Percentiles rank a stretch among this genome's conserved stretches.
These are phyloP conservation scores for Penicillium sp. DNA, from an alignment of 2,329 filamentous ascomycete species.

Conservation along the genomic window DNA sequence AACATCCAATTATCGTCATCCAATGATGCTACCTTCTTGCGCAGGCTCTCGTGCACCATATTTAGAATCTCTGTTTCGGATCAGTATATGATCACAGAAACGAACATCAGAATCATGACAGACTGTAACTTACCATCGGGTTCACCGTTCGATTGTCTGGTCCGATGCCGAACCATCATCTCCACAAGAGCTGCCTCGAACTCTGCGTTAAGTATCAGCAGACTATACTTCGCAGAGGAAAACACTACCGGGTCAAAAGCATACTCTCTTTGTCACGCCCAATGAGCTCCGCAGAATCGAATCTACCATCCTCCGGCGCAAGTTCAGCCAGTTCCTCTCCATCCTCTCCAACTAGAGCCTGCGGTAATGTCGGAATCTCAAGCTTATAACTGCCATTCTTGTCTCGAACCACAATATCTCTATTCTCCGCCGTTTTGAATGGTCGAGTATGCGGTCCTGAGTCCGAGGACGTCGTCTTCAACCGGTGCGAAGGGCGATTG, in stretches of 20 bases:
- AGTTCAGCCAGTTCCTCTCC: constrained; percentile 44
- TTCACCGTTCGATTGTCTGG: constrained; percentile 57
- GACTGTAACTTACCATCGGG: constrained; percentile 57
- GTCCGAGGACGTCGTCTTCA: constrained; percentile 24
- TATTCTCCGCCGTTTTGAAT: constrained; percentile 31
- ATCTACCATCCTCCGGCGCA: constrained; percentile 54
- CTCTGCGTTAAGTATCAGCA: constrained; percentile 30
- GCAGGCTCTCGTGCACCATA: constrained; percentile 66
- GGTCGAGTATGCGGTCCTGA: constrained; percentile 18
- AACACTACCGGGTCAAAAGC: constrained; percentile 10
- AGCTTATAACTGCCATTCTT: constrained; percentile 50
- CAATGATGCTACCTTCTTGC: constrained; percentile 68
- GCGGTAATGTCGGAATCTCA: constrained; percentile 45
- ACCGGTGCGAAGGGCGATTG: constrained; percentile 24
- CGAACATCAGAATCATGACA: not conserved
- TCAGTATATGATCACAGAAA: constrained; percentile 9
- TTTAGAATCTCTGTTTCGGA: constrained; percentile 62
- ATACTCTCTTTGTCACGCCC: constrained; percentile 43
- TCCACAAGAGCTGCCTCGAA: constrained; percentile 48
- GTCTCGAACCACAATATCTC: constrained; percentile 52
- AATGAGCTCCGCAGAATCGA: constrained; percentile 46
- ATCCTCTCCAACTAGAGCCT: constrained; percentile 36
- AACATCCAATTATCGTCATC: constrained; percentile 92
- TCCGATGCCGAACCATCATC: constrained; percentile 41
- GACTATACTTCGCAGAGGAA: not conserved